A percentile compares a stretch with the other conserved stretches of the same genome.
Conservation (phyloP, 2,329 filamentous ascomycete genomes). For the Xylariaceae sp. region DNA sequence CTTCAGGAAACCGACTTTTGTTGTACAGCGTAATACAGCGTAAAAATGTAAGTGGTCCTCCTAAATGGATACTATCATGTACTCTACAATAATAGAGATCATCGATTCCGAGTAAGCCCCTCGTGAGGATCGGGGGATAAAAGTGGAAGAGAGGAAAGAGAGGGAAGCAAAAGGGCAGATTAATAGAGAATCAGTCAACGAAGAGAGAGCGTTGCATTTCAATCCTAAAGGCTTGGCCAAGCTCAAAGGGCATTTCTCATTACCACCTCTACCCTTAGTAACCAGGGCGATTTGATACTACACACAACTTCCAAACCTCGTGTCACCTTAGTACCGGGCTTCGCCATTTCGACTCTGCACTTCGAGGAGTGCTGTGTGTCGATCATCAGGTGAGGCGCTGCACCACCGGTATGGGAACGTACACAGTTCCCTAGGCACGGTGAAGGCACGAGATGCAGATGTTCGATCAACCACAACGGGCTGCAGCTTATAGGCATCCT, state of each 20-base stretch:
- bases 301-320: too few relatives aligned
- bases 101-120: not conserved
- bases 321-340: not conserved
- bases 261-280: not conserved
- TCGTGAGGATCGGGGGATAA: not conserved
- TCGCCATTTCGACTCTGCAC: not conserved
- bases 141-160: not conserved
- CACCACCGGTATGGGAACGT: not conserved
- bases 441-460: conserved; percentile 1
- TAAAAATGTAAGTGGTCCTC: not conserved
- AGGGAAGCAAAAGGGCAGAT: not conserved
- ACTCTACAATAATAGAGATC: not conserved
- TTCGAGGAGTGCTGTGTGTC: not conserved
- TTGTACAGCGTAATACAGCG: too few relatives aligned
- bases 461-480: too few relatives aligned
- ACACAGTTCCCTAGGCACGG: conserved; percentile 13
- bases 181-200: conserved; percentile 7
- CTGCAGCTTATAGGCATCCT: not conserved
- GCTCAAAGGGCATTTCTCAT: too few relatives aligned
- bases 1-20: not conserved
- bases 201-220: not conserved
- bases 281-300: conserved; percentile 2
- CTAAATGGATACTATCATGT: not conserved
- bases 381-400: conserved; percentile 12
- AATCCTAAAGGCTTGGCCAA: not conserved